Percentiles rank a stretch among this genome's conserved stretches.
phyloP scores from a whole-genome alignment of 305 asterid species.

The Rubia tinctorum region DNA sequence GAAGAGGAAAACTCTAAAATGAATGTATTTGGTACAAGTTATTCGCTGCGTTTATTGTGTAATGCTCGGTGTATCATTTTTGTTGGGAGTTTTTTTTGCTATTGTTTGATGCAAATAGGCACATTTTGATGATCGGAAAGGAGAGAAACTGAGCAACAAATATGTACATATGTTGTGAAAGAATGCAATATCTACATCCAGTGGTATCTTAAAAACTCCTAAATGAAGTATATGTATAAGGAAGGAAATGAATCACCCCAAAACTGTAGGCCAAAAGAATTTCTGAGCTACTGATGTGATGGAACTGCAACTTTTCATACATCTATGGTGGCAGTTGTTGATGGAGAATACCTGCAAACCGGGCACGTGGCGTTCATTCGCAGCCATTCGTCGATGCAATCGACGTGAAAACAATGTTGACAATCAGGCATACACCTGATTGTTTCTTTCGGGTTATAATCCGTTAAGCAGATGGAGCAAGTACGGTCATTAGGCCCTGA shows the following conservation, averaged over 20 bases:
- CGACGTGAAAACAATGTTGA: constrained; percentile 73
- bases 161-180: not conserved
- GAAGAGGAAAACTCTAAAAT: too few relatives aligned
- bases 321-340: constrained; percentile 22
- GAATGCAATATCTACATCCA: not conserved
- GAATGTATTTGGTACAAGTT: too few relatives aligned
- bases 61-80: too few relatives aligned
- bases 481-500: constrained; percentile 63
- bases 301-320: not conserved
- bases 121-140: too few relatives aligned
- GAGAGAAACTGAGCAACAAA: too few relatives aligned
- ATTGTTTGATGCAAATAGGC: too few relatives aligned
- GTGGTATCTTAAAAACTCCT: not conserved
- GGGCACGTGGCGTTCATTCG: constrained; percentile 63
- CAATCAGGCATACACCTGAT: constrained; percentile 61
- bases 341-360: constrained; percentile 52
- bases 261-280: not conserved
- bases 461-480: constrained; percentile 69
- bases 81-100: too few relatives aligned
- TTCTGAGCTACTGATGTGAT: too few relatives aligned
- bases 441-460: constrained; percentile 55
- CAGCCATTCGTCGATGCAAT: constrained; percentile 77
- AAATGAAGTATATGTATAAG: too few relatives aligned
- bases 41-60: too few relatives aligned
- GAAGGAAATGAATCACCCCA: not conserved